Evolutionary conservation across 2,329 filamentous ascomycete genomes (phyloP).

Genomic region (Grosmannia penicillata): DNA sequence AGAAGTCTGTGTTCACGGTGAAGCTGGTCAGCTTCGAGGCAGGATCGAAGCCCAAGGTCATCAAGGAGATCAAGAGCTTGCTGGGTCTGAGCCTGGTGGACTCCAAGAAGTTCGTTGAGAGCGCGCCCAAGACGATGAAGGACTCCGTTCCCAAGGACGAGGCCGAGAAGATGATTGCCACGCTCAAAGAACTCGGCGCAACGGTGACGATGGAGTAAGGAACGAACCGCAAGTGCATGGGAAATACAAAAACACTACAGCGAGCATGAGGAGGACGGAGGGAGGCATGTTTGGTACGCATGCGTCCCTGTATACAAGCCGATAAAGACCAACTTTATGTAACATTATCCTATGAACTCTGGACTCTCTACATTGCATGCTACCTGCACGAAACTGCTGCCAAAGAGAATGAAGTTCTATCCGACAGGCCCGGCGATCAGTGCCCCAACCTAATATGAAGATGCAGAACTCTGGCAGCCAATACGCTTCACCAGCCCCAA

Average conservation of each 20-base stretch:
- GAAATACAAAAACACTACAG: background rate
- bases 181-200: constrained; percentile 84
- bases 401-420: too few relatives aligned
- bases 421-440: too few relatives aligned
- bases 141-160: constrained; percentile 98
- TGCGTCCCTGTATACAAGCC: constrained; percentile 14
- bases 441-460: too few relatives aligned
- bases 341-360: constrained; percentile 14
- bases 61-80: constrained; percentile 98
- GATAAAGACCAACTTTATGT: constrained; percentile 13
- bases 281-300: too few relatives aligned
- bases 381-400: too few relatives aligned
- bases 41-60: constrained; percentile 88
- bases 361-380: constrained; percentile 1
- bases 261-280: background rate
- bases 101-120: constrained; percentile 99
- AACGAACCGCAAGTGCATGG: background rate
- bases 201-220: constrained; percentile 80
- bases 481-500: too few relatives aligned
- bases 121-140: constrained; percentile 96
- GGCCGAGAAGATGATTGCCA: constrained; percentile 91
- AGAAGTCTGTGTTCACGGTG: constrained; percentile 94
- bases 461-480: too few relatives aligned
- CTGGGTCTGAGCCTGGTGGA: constrained; percentile 92
- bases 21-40: constrained; percentile 88